These are phyloP conservation scores for Sanguinoderma infundibulare DNA, from an alignment of 1,284 basidiomycete species.

Conservation along the genomic window DNA sequence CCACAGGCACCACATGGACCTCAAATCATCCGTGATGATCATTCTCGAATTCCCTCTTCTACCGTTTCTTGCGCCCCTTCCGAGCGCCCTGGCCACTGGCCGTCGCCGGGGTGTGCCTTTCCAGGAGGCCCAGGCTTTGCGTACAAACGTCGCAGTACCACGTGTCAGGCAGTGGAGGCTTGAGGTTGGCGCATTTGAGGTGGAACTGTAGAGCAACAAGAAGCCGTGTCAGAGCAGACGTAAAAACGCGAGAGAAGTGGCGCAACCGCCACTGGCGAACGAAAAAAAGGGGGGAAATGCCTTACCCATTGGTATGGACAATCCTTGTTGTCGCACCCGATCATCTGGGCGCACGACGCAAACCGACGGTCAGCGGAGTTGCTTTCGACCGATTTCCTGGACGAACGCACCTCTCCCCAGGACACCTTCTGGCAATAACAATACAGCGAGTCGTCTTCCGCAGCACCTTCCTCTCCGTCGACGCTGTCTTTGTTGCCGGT, in stretches of 20 bases:
- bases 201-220: conserved; percentile 57
- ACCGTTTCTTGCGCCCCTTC: conserved; percentile 37
- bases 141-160: conserved; percentile 65
- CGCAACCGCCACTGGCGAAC: no score
- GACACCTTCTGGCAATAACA: conserved; percentile 70
- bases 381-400: no score
- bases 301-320: conserved; percentile 78
- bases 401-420: conserved; percentile 64
- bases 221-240: neutral
- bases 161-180: conserved; percentile 58
- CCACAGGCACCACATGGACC: no score
- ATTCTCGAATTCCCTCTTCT: no score
- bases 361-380: conserved; percentile 1
- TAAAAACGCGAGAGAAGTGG: neutral
- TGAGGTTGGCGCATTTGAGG: conserved; percentile 61
- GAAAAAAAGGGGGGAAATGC: neutral
- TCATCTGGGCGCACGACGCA: conserved; percentile 50
- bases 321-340: conserved; percentile 66
- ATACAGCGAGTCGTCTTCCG: conserved; percentile 61
- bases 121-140: conserved; percentile 22
- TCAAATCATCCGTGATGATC: no score
- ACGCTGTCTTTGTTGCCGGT: conserved; percentile 48
- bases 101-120: conserved; percentile 15
- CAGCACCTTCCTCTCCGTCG: no score
- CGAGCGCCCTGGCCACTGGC: conserved; percentile 24